Conservation (phyloP, 2,329 filamentous ascomycete species). For the Zalaria obscura region DNA sequence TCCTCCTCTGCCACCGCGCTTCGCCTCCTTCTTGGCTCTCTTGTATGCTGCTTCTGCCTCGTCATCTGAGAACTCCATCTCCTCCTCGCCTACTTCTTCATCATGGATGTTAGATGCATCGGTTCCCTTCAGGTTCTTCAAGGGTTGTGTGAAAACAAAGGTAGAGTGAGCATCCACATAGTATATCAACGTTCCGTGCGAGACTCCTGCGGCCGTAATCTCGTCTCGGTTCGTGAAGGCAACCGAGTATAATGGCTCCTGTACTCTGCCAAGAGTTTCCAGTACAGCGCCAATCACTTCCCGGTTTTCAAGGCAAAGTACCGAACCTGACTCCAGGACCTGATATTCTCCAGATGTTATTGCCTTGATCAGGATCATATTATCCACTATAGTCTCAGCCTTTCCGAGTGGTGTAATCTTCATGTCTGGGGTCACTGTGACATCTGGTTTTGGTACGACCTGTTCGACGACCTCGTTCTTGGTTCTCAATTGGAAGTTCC, state of each 20-base stretch:
- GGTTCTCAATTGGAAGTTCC: conserved; percentile 49
- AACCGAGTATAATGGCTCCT: conserved; percentile 75
- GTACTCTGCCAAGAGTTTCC: conserved; percentile 74
- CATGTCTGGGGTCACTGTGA: conserved; percentile 65
- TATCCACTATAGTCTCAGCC: conserved; percentile 66
- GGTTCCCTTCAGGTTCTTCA: conserved; percentile 70
- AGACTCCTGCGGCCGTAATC: conserved; percentile 51
- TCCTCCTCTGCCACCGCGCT: conserved; percentile 9
- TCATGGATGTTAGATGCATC: conserved; percentile 93
- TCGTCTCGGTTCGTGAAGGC: conserved; percentile 57
- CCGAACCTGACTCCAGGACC: conserved; percentile 71
- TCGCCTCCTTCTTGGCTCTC: conserved; percentile 18
- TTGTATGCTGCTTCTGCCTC: conserved; percentile 60
- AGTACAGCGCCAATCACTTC: conserved; percentile 65
- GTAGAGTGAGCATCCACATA: conserved; percentile 68
- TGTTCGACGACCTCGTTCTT: conserved; percentile 59
- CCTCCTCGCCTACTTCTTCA: conserved; percentile 73
- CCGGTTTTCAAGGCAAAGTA: conserved; percentile 65
- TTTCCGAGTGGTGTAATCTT: conserved; percentile 61
- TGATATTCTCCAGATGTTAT: conserved; percentile 67
- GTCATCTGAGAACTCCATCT: conserved; percentile 92
- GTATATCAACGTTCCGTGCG: conserved; percentile 56
- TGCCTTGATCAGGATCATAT: conserved; percentile 64
- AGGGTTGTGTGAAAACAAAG: conserved; percentile 73
- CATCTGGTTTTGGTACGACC: conserved; percentile 49